phyloP scores from a whole-genome alignment of 345 rosid species.

The Populus ilicifolia region DNA sequence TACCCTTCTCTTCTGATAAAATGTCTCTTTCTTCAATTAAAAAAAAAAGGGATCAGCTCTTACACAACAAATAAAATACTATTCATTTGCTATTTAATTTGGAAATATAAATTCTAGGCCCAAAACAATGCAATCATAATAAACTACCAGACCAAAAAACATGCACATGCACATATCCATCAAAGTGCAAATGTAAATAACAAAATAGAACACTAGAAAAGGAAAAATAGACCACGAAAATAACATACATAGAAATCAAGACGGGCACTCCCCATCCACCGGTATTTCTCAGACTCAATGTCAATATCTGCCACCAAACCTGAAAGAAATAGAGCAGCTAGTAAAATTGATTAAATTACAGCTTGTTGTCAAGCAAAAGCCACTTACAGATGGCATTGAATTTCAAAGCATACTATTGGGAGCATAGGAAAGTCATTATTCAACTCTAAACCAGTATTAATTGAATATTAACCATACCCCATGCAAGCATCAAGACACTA shows the following conservation, averaged over 20 bases:
- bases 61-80: background rate
- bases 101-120: slow-evolving; percentile 1
- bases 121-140: background rate
- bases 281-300: slow-evolving; percentile 86
- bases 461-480: slow-evolving; percentile 52
- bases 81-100: background rate
- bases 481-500: slow-evolving; percentile 92
- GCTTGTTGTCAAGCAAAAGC: background rate
- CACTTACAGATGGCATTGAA: background rate
- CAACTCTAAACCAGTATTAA: background rate
- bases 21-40: background rate
- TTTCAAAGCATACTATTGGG: background rate
- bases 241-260: slow-evolving; percentile 76
- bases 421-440: background rate
- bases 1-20: background rate
- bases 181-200: background rate
- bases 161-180: background rate
- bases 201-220: background rate
- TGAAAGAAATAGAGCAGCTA: slow-evolving; percentile 26
- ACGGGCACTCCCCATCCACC: slow-evolving; percentile 98
- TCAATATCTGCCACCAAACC: slow-evolving; percentile 96
- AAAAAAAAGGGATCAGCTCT: no score
- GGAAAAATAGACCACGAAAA: background rate
- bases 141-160: background rate
- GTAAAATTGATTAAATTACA: background rate